Evolutionary conservation across 306 rosid genomes (phyloP), one percentile per base, ranked within the genome.

Genomic region (Malus fusca): DNA sequence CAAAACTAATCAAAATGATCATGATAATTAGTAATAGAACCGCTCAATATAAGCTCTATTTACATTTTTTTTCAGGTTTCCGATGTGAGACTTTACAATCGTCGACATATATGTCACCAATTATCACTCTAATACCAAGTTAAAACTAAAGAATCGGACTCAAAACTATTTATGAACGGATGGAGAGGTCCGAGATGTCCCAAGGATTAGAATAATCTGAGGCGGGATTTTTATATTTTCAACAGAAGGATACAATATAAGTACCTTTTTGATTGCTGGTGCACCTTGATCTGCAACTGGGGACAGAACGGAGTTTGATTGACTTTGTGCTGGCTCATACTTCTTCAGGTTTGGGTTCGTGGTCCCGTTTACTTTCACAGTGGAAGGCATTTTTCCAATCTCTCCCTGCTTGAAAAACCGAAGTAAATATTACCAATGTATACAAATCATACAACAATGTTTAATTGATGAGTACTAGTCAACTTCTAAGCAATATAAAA

Each of bases 251-350:
- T 48, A 17, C 35, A 43, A 51, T 25, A 60, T 4, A 12, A 42
- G 31, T 73, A 92, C 98, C 97, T 90, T 95, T 63, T 87, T 68
- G 40, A 87, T 78, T 82, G 97, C 82, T 18, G 93, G 21, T 48
- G 21, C 55, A 48, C 6, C 18, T 48, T 15, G 90, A 69, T 79
- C 87, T 10, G 75, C 44, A 42, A 79, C 82, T 11, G 94, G 82
- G 35, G 93, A 88, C 21, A 88, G 78, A 55, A 84, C 85, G 11
- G 88, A 82, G 51, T 86, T 90, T 6, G 79, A 75, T 67, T 88
- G 53, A 17, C 64, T 48, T 11, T 56, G 70, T 3, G 65, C 70
- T 4, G 74, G 73, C 77, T 77, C 78, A 43, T 75, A 8, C 73
- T 71, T 83, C 56, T 74, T 82, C 4, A 59, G 64, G 66, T 78